Conservation (phyloP, 2,329 filamentous ascomycete genomes). For the Albophoma yamanashiensis region DNA sequence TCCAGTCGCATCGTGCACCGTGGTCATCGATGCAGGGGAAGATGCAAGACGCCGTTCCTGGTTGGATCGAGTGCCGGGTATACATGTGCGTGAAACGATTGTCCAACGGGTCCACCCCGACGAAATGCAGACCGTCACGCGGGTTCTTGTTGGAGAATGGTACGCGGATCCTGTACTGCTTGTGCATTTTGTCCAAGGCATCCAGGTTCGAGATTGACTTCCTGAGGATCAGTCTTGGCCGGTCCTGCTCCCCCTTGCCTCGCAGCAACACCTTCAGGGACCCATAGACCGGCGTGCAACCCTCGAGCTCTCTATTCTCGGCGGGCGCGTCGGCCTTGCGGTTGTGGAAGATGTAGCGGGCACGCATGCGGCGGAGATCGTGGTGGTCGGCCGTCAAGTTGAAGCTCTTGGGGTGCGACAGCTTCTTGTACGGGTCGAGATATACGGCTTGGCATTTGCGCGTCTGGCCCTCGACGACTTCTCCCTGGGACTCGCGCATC, state of each 20-base stretch:
- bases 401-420: constrained; percentile 51
- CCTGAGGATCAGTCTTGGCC: constrained; percentile 31
- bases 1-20: constrained; percentile 73
- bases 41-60: constrained; percentile 71
- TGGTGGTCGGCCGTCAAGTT: constrained; percentile 63
- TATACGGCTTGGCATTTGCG: constrained; percentile 33
- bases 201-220: constrained; percentile 27
- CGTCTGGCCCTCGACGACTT: constrained; percentile 22
- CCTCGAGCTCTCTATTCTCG: constrained; percentile 41
- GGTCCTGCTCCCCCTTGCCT: constrained; percentile 26
- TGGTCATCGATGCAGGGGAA: constrained; percentile 92
- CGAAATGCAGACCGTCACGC: constrained; percentile 84
- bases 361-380: constrained; percentile 60
- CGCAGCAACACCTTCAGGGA: constrained; percentile 36
- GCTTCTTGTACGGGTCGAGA: constrained; percentile 55
- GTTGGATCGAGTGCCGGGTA: constrained; percentile 68
- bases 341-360: constrained; percentile 39
- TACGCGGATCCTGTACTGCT: constrained; percentile 45
- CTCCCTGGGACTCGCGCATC: constrained; percentile 23
- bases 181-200: constrained; percentile 25
- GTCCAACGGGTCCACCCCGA: constrained; percentile 72
- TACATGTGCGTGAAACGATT: constrained; percentile 84
- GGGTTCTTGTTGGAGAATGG: constrained; percentile 69
- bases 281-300: constrained; percentile 45
- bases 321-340: constrained; percentile 43